Base-by-base conservation (phyloP, 2,329 filamentous ascomycete genomes). In the Neonectria coccinea region DNA sequence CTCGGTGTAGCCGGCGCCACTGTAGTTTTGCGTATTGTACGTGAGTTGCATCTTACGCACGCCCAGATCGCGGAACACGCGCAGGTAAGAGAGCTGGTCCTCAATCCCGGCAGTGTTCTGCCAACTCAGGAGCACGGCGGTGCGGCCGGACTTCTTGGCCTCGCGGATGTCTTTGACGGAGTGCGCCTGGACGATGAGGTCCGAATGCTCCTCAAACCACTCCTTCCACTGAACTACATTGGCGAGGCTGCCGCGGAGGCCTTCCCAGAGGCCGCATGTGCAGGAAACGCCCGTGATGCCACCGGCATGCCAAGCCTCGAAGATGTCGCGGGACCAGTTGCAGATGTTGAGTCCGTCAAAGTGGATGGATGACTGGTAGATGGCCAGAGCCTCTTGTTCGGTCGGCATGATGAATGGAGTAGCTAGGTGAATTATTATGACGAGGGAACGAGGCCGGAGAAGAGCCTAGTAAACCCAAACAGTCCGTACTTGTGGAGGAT, bases 31-130 rank as follows among this genome's bases (percentile, higher is more conserved):
- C 6, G 78, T 80, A 58, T 81, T 81, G 73, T 80, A 81, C 1
- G 79, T 81, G 50, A 81, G 72, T 67, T 81, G 79, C 79, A 81
- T 81, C 65, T 81, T 80, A 16, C 76, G 74, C 9, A 81, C 78
- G 31, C 79, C 79, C 16, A 81, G 68, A 56, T 81, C 79, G 16
- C 77, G 73, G 67, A 81, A 81, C 5, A 81, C 76, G 10, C 79
- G 68, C 12, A 81, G 66, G 64, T 80, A 79, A 52, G 79, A 70
- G 20, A 79, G 69, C 51, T 77, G 73, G 62, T 82, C 75, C 64
- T 81, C 79, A 58, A 81, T 81, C 5, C 78, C 79, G 1, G 79
- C 75, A 1, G 79, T 81, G 67, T 81, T 81, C 66, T 81, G 78
- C 79, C 78, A 81, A 11, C 75, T 78, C 11, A 81, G 72, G 57